Evolutionary conservation across 2,329 filamentous ascomycete genomes (phyloP), one percentile per base, ranked within the genome.

Genomic region (Pyrenochaeta sp.): DNA sequence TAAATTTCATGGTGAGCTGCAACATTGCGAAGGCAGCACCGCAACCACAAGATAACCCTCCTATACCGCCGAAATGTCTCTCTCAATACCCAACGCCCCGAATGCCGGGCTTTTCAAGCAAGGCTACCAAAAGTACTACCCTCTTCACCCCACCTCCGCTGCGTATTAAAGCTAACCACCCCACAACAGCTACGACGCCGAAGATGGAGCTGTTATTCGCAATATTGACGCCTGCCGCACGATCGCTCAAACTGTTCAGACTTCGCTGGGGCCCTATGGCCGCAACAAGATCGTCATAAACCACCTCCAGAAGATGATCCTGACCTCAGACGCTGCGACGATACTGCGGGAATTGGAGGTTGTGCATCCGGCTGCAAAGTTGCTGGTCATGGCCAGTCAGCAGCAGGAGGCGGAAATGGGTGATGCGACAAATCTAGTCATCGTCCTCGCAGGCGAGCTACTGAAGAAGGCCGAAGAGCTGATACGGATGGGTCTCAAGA

Each of bases 281-380:
- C 91, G 95, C 81, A 99, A 99, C 86, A 99, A 99, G 85, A 93
- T 99, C 77, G 92, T 99, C 83, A 98, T 99, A 85, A 99, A 99
- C 85, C 96, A 99, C 83, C 86, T 99, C 64, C 92, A 97, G 81
- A 99, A 99, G 86, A 97, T 99, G 95, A 96, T 97, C 72, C 85
- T 99, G 66, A 99, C 96, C 70, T 98, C 93, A 60, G 95, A 99
- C 77, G 95, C 95, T 66, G 95, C 95, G 67, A 98, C 95, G 43
- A 99, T 99, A 77, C 86, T 99, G 71, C 90, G 93, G 75, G 96
- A 99, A 83, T 88, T 99, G 79, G 95, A 99, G 75, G 95, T 99
- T 63, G 93, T 99, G 55, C 95, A 99, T 83, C 95, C 96, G 62
- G 95, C 95, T 56, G 96, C 95, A 50, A 99, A 99, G 83, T 85